phyloP scores from a whole-genome alignment of 2,329 filamentous ascomycete species.

The Trichoderma brevicompactum region DNA sequence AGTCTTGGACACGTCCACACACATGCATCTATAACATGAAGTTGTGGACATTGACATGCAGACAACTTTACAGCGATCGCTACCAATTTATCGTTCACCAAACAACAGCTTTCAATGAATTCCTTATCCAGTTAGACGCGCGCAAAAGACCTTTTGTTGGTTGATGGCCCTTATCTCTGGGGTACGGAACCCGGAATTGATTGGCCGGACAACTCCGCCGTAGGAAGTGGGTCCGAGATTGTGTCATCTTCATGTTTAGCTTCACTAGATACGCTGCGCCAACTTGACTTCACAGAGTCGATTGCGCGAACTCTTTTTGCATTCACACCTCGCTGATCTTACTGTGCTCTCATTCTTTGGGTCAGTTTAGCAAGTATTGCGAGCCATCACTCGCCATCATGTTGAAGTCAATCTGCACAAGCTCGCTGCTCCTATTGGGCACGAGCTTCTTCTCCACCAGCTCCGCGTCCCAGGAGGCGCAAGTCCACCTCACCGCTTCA shows the following conservation, averaged over 20 bases:
- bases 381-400: not conserved
- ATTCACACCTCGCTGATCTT: not conserved
- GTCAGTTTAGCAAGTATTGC: not conserved
- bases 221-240: slow-evolving; percentile 9
- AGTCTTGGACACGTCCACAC: too few relatives aligned
- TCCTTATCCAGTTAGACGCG: too few relatives aligned
- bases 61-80: too few relatives aligned
- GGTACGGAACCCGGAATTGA: slow-evolving; percentile 1
- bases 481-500: slow-evolving; percentile 29
- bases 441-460: slow-evolving; percentile 23
- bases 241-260: slow-evolving; percentile 7
- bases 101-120: too few relatives aligned
- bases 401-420: slow-evolving; percentile 24
- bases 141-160: too few relatives aligned
- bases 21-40: too few relatives aligned
- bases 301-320: not conserved
- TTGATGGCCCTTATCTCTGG: not conserved
- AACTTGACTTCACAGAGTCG: not conserved
- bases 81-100: too few relatives aligned
- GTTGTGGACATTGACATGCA: too few relatives aligned
- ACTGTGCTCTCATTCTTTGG: not conserved
- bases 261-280: too few relatives aligned
- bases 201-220: slow-evolving; percentile 5
- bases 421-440: slow-evolving; percentile 24
- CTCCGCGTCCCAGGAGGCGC: slow-evolving; percentile 23